A percentile compares a stretch with the other conserved stretches of the same genome.
These are phyloP conservation scores for Aspergillus asperescens DNA, from an alignment of 495 filamentous ascomycete species.

Conservation along the genomic window DNA sequence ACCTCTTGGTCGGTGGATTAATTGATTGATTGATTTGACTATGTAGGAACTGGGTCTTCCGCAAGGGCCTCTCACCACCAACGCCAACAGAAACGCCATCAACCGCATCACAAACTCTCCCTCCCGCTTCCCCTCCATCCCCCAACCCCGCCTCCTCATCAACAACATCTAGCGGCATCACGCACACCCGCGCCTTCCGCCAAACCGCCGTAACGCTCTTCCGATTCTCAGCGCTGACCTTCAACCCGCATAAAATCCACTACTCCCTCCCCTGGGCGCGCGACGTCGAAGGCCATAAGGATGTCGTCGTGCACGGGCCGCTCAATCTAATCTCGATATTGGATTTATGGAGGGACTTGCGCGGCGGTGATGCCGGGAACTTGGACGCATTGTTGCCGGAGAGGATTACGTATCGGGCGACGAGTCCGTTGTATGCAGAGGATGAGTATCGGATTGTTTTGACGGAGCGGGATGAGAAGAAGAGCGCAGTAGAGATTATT, in stretches of 20 bases:
- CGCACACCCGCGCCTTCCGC: slow-evolving; percentile 39
- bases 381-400: slow-evolving; percentile 29
- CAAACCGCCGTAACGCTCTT: slow-evolving; percentile 58
- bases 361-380: slow-evolving; percentile 6
- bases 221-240: slow-evolving; percentile 67
- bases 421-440: slow-evolving; percentile 55
- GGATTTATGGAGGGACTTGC: slow-evolving; percentile 57
- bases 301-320: slow-evolving; percentile 59
- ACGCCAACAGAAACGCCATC: slow-evolving; percentile 10
- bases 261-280: slow-evolving; percentile 57
- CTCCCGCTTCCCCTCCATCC: slow-evolving; percentile 17
- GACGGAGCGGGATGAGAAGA: slow-evolving; percentile 23
- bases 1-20: too few species aligned
- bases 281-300: slow-evolving; percentile 54
- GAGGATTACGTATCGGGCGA: slow-evolving; percentile 54
- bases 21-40: neutral
- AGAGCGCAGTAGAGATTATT: slow-evolving; percentile 36
- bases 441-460: slow-evolving; percentile 47
- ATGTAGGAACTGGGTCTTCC: slow-evolving; percentile 56
- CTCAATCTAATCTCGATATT: slow-evolving; percentile 60
- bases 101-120: slow-evolving; percentile 11
- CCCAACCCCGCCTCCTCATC: slow-evolving; percentile 18
- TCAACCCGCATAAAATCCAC: slow-evolving; percentile 70
- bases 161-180: slow-evolving; percentile 25
- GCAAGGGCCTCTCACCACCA: slow-evolving; percentile 36